A percentile compares a stretch with the other conserved stretches of the same genome.
Evolutionary conservation across 805 yeast genomes (phyloP).

Genomic region (Dipodascus geniculatus): DNA sequence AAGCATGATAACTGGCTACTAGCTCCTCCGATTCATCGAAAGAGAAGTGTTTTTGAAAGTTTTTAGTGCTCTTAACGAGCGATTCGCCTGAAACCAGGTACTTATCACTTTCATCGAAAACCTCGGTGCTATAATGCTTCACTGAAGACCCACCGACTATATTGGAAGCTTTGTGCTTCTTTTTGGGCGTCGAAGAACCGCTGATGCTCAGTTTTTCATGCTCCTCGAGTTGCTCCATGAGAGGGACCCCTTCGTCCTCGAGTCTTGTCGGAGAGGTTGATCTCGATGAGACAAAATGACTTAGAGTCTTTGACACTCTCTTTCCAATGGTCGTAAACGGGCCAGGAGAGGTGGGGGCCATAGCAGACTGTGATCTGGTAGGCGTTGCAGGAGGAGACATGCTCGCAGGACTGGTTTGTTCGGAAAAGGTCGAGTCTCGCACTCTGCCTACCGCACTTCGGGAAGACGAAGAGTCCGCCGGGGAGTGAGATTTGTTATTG

Average conservation of each 20-base stretch:
- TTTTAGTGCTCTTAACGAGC: slow-evolving; percentile 35
- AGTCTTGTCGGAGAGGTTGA: neutral
- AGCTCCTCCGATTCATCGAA: slow-evolving; percentile 40
- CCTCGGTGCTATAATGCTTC: slow-evolving; percentile 39
- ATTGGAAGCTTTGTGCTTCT: slow-evolving; percentile 28
- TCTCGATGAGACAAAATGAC: neutral
- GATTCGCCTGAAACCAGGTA: slow-evolving; percentile 35
- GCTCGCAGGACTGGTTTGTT: neutral
- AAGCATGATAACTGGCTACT: slow-evolving; percentile 57
- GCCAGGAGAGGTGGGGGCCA: neutral
- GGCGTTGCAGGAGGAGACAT: neutral
- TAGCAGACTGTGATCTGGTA: neutral
- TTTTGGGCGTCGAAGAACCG: slow-evolving; percentile 4
- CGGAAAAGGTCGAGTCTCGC: neutral
- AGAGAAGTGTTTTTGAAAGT: slow-evolving; percentile 58
- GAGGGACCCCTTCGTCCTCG: neutral
- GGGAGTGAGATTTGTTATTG: neutral
- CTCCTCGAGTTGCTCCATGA: neutral
- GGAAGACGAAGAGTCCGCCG: neutral
- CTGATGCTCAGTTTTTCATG: neutral
- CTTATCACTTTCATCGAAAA: slow-evolving; percentile 31
- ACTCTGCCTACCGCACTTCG: neutral
- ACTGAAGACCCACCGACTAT: slow-evolving; percentile 36
- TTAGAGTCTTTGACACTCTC: neutral
- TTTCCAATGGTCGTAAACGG: neutral